These are phyloP conservation scores for Lasiosphaeria ovina DNA, from an alignment of 495 filamentous ascomycete genomes.

Conservation along the genomic window DNA sequence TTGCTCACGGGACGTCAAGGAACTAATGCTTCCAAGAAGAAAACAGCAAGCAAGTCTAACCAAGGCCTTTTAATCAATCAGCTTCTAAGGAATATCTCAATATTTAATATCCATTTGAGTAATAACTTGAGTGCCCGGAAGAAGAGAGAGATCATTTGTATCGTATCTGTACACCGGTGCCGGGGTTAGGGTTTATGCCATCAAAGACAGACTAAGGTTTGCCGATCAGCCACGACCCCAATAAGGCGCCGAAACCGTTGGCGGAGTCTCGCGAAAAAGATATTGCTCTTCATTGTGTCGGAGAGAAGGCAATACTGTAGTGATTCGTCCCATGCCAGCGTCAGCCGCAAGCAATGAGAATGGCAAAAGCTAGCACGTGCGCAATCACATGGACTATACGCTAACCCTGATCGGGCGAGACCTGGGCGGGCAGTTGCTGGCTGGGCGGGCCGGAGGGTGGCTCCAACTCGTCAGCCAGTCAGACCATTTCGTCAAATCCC, in stretches of 20 bases:
- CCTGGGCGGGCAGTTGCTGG: conserved; percentile 19
- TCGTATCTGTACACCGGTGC: too few species aligned
- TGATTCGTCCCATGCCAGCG: neutral
- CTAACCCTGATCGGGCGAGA: conserved; percentile 22
- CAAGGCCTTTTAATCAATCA: too few species aligned
- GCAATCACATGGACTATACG: conserved; percentile 15
- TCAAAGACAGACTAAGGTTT: neutral
- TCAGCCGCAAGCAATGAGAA: neutral
- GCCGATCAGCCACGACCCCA: too few species aligned
- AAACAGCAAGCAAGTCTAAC: neutral
- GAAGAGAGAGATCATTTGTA: too few species aligned
- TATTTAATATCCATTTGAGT: neutral
- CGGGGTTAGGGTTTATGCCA: neutral
- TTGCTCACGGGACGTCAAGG: too few species aligned
- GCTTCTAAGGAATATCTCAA: neutral
- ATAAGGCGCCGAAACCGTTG: too few species aligned
- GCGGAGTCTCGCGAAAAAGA: neutral
- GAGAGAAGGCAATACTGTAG: neutral
- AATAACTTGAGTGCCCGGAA: neutral
- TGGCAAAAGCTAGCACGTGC: conserved; percentile 19
- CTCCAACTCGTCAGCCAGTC: conserved; percentile 25
- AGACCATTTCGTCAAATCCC: conserved; percentile 29
- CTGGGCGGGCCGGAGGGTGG: conserved; percentile 11
- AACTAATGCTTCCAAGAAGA: too few species aligned
- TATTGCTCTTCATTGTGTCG: neutral